Base-by-base conservation (phyloP, 2,329 filamentous ascomycete genomes). In the Phialophora tarda region DNA sequence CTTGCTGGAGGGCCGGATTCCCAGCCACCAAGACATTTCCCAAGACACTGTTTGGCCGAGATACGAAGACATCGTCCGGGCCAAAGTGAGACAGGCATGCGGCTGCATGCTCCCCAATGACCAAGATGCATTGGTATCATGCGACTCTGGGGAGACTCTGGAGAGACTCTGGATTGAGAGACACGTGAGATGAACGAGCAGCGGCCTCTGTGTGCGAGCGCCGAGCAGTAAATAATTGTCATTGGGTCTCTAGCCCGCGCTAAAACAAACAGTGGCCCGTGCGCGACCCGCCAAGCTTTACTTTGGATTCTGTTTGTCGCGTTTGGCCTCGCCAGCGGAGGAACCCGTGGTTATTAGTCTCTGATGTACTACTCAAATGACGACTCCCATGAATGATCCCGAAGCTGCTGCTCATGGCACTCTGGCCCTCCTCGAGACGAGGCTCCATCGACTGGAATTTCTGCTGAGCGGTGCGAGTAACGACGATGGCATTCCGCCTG, bases 401-500 rank as follows among this genome's bases (percentile, higher is more conserved):
- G 67, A 66, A 21, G 56, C 51, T 17, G 65, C 64, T 3, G 70
- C 71, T 24, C 64, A 54, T 32, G 64, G 61, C 24, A 71, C 70
- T 12, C 67, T 73, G 2, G 69, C 63, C 30, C 76, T 82, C 53
- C 78, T 82, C 11, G 78, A 82, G 67, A 75, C 76, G 10, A 80
- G 81, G 58, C 75, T 82, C 11, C 77, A 75, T 59, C 76, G 79
- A 55, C 74, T 82, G 60, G 78, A 81, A 67, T 82, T 79, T 71
- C 76, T 82, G 53, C 74, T 82, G 12, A 79, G 77, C 11, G 80
- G 80, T 62, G 73, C 75, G 59, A 75, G 77, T 23, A 74, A 76
- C 69, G 80, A 79, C 76, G 77, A 77, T 4, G 79, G 79, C 41
- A 69, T 76, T 12, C 78, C 79, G 50, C 73, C 72, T 28, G 63